Evolutionary conservation across 805 yeast genomes (phyloP).

Genomic region (Teunomyces lycoperdinae): DNA sequence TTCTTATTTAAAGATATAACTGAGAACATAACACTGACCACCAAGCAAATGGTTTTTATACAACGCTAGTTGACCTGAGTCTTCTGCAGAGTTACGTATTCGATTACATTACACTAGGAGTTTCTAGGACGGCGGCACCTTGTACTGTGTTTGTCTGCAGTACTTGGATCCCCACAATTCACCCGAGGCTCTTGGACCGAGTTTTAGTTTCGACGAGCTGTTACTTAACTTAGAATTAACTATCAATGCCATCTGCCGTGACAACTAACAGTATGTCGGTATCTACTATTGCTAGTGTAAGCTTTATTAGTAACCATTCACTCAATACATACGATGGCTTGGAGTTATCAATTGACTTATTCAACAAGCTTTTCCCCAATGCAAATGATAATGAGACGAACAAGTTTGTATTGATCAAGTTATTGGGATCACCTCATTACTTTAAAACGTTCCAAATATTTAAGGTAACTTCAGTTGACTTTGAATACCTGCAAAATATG

Average conservation of each 20-base stretch:
- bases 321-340: constrained; percentile 23
- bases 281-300: constrained; percentile 28
- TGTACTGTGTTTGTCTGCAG: not conserved
- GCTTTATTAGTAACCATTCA: constrained; percentile 29
- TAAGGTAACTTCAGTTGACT: constrained; percentile 31
- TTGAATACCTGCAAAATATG: constrained; percentile 21
- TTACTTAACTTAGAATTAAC: not conserved
- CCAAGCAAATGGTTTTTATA: too few relatives aligned
- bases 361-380: constrained; percentile 29
- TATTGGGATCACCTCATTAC: constrained; percentile 39
- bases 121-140: too few relatives aligned
- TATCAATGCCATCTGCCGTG: constrained; percentile 15
- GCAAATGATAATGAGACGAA: constrained; percentile 6
- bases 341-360: constrained; percentile 34
- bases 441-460: constrained; percentile 33
- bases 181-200: constrained; percentile 1
- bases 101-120: too few relatives aligned
- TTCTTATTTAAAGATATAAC: not conserved
- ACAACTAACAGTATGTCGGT: constrained; percentile 12
- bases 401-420: constrained; percentile 32
- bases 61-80: too few relatives aligned
- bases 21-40: not conserved
- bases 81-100: too few relatives aligned
- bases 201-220: not conserved
- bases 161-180: not conserved